Evolutionary conservation across 2,329 filamentous ascomycete genomes (phyloP).

Genomic region (Bipolaris bicolor): DNA sequence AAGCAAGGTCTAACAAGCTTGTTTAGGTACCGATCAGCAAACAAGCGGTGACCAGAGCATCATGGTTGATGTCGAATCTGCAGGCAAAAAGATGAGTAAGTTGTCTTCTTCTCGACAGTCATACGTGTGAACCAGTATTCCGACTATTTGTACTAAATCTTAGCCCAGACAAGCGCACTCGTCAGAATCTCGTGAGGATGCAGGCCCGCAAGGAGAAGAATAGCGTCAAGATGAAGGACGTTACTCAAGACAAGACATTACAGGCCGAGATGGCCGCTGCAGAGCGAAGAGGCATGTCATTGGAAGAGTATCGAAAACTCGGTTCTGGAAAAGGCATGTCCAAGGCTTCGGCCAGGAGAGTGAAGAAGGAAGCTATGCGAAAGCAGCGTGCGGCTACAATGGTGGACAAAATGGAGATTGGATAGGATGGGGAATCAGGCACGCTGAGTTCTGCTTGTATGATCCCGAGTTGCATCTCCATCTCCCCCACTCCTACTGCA

Average conservation of each 20-base stretch:
- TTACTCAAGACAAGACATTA: constrained; percentile 11
- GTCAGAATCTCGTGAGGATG: constrained; percentile 29
- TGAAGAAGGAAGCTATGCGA: constrained; percentile 8
- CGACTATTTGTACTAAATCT: neutral
- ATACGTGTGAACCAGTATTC: neutral
- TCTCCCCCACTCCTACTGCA: too few relatives aligned
- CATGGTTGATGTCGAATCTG: constrained; percentile 13
- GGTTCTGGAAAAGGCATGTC: constrained; percentile 8
- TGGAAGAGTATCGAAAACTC: constrained; percentile 15
- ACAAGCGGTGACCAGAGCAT: constrained; percentile 18
- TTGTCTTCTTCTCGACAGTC: neutral
- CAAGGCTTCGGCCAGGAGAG: constrained; percentile 7
- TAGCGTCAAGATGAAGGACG: constrained; percentile 13
- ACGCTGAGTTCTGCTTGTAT: too few relatives aligned
- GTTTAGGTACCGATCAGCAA: constrained; percentile 5
- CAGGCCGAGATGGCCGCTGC: constrained; percentile 23
- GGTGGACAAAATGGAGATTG: constrained; percentile 18
- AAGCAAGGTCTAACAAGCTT: constrained; percentile 1
- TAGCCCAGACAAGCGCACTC: constrained; percentile 23
- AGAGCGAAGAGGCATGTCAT: constrained; percentile 24
- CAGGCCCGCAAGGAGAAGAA: constrained; percentile 22
- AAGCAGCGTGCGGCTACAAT: constrained; percentile 5
- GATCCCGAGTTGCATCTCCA: too few relatives aligned
- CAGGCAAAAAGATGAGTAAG: constrained; percentile 30
- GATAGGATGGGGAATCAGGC: neutral